phyloP scores from a whole-genome alignment of 352 stramenopile species.

The Phytophthora lateralis region DNA sequence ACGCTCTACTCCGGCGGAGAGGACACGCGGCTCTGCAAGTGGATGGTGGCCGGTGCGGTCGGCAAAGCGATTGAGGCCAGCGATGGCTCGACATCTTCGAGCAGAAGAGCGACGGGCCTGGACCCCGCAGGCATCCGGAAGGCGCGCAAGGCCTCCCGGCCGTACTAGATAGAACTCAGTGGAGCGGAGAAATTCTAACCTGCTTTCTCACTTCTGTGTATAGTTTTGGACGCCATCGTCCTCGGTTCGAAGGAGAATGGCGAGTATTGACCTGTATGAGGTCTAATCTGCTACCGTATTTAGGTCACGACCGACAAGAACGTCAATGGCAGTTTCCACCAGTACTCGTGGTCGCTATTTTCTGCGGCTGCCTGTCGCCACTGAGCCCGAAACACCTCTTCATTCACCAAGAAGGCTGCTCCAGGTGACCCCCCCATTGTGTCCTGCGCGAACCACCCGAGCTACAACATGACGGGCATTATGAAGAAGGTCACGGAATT shows the following conservation, averaged over 20 bases:
- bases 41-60: constrained; percentile 34
- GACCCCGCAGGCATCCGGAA: constrained; percentile 68
- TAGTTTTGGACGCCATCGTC: background rate
- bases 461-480: constrained; percentile 65
- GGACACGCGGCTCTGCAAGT: constrained; percentile 86
- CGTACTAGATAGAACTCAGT: constrained; percentile 55
- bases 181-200: constrained; percentile 4
- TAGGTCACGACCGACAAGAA: constrained; percentile 15
- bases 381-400: constrained; percentile 16
- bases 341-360: constrained; percentile 5
- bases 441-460: background rate
- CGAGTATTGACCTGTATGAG: background rate
- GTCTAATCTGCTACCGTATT: constrained; percentile 1
- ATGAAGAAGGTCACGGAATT: constrained; percentile 90
- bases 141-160: constrained; percentile 71
- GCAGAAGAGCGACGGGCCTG: constrained; percentile 35
- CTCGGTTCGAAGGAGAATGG: constrained; percentile 1
- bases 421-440: constrained; percentile 2
- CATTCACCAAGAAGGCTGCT: constrained; percentile 32
- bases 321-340: constrained; percentile 3
- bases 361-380: background rate
- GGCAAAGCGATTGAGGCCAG: background rate
- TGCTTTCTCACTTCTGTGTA: constrained; percentile 4
- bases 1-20: constrained; percentile 87
- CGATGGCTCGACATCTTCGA: constrained; percentile 19